A percentile compares a stretch with the other conserved stretches of the same genome.
phyloP scores from a whole-genome alignment of 805 yeast species.

The Vanderwaltozyma yarrowii region DNA sequence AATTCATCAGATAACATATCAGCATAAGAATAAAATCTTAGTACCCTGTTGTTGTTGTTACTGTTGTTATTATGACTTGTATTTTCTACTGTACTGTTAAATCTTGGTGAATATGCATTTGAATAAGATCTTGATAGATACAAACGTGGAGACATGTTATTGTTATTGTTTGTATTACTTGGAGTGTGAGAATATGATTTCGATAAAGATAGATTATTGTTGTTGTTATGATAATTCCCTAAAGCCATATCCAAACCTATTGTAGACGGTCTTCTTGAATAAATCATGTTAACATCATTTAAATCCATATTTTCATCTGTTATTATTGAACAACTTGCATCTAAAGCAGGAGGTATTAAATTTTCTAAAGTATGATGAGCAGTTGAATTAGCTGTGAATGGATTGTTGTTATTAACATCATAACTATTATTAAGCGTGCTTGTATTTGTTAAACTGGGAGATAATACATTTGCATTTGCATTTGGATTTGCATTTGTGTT shows the following conservation, averaged over 20 bases:
- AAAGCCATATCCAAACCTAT: conserved; percentile 34
- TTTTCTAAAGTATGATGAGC: conserved; percentile 41
- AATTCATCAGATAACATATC: conserved; percentile 61
- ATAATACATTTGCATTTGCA: background rate
- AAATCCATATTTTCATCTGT: conserved; percentile 48
- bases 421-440: background rate
- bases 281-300: conserved; percentile 62
- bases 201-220: conserved; percentile 7
- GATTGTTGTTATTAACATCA: background rate
- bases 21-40: conserved; percentile 64
- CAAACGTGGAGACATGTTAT: conserved; percentile 4
- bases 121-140: conserved; percentile 1
- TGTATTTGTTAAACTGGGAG: background rate
- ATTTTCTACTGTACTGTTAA: conserved; percentile 2
- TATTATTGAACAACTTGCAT: conserved; percentile 60
- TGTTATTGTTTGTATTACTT: conserved; percentile 6
- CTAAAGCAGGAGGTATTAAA: conserved; percentile 71
- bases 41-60: conserved; percentile 15
- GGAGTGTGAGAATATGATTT: conserved; percentile 8
- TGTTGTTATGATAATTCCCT: conserved; percentile 22
- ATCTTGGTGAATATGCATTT: conserved; percentile 6
- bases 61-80: background rate
- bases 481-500: too few species aligned
- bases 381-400: background rate
- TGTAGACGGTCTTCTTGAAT: conserved; percentile 48